A percentile compares a stretch with the other conserved stretches of the same genome.
phyloP scores from a whole-genome alignment of 768 basidiomycete genomes.

The Termitomyces sp. region DNA sequence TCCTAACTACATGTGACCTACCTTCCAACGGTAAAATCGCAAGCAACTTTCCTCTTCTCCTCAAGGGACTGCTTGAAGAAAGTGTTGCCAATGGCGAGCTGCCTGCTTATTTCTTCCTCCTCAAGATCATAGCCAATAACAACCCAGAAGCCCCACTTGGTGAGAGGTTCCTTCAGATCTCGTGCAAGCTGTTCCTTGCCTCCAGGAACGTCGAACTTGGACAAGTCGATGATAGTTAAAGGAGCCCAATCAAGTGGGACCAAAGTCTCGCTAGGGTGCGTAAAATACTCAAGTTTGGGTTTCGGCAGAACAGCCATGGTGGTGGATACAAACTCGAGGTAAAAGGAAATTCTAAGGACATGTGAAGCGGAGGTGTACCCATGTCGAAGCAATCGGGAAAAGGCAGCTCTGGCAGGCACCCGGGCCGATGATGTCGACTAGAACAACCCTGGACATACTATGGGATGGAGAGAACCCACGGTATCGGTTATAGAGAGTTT shows the following conservation, averaged over 20 bases:
- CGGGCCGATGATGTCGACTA: background rate
- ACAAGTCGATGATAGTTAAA: slow-evolving; percentile 32
- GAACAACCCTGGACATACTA: background rate
- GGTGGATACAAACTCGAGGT: background rate
- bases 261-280: background rate
- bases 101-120: slow-evolving; percentile 29
- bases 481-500: background rate
- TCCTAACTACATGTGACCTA: slow-evolving; percentile 6
- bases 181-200: slow-evolving; percentile 23
- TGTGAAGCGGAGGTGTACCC: background rate
- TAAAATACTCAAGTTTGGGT: slow-evolving; percentile 3
- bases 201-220: slow-evolving; percentile 24
- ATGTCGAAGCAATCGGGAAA: background rate
- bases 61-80: slow-evolving; percentile 29
- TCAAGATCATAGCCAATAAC: slow-evolving; percentile 31
- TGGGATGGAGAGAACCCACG: background rate
- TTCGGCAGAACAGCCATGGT: slow-evolving; percentile 6
- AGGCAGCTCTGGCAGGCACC: background rate
- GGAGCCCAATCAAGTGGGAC: slow-evolving; percentile 25
- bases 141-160: slow-evolving; percentile 35
- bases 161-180: slow-evolving; percentile 31
- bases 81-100: slow-evolving; percentile 29
- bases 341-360: background rate
- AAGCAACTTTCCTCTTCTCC: slow-evolving; percentile 24
- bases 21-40: slow-evolving; percentile 27